Percentiles rank a stretch among this genome's conserved stretches.
Conservation (phyloP, 2,329 filamentous ascomycete genomes). For the Alternaria angustiovoidea region DNA sequence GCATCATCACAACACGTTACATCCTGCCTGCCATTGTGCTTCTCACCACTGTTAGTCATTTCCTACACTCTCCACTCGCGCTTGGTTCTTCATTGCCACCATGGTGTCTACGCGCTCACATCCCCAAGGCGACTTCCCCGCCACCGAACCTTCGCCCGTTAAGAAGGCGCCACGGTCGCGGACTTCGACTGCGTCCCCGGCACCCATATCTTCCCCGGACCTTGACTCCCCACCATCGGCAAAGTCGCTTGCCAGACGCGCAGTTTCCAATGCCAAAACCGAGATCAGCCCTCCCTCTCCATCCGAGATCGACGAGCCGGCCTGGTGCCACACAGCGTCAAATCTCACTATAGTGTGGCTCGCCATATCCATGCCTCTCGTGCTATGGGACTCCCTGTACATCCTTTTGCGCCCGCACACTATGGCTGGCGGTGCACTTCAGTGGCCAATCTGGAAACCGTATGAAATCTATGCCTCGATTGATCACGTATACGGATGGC, state of each 20-base stretch:
- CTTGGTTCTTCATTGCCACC: background rate
- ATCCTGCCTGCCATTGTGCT: conserved; percentile 1
- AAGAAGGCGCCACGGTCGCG: conserved; percentile 47
- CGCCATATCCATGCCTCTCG: conserved; percentile 75
- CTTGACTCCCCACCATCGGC: conserved; percentile 27
- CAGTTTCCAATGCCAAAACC: conserved; percentile 28
- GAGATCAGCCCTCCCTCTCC: conserved; percentile 28
- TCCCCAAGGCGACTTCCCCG: conserved; percentile 46
- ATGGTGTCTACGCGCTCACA: conserved; percentile 54
- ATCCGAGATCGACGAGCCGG: conserved; percentile 27
- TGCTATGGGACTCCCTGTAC: conserved; percentile 83
- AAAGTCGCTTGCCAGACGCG: conserved; percentile 34
- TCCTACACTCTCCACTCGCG: background rate
- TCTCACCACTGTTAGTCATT: background rate
- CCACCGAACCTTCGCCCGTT: conserved; percentile 46
- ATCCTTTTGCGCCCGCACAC: conserved; percentile 80
- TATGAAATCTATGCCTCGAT: conserved; percentile 83
- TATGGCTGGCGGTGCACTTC: conserved; percentile 78
- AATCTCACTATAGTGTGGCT: conserved; percentile 74
- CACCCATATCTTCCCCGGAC: conserved; percentile 30
- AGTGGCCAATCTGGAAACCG: conserved; percentile 76
- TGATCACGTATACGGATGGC: conserved; percentile 83
- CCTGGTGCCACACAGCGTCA: conserved; percentile 68
- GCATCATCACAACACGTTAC: conserved; percentile 20
- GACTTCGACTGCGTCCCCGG: conserved; percentile 45